phyloP scores from a whole-genome alignment of 176 grass and related monocot species.

The Echinochloa phyllopogon region DNA sequence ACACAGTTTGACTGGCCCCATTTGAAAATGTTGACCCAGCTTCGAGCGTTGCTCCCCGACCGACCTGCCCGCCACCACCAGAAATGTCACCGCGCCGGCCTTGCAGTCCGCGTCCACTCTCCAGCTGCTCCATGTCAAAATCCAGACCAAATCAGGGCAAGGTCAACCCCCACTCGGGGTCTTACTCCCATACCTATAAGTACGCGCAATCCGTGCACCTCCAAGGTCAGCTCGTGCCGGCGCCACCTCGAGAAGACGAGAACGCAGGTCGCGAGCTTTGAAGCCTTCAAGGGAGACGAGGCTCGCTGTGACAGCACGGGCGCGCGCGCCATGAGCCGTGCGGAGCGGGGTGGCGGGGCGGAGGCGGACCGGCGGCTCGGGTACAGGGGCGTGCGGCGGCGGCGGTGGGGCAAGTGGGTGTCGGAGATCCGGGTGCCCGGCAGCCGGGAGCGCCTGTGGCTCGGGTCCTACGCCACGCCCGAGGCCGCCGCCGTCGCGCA shows the following conservation, averaged over 20 bases:
- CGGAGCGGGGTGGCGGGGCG: background rate
- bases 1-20: background rate
- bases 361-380: slow-evolving; percentile 34
- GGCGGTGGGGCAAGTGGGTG: slow-evolving; percentile 79
- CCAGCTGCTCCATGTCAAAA: slow-evolving; percentile 36
- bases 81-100: background rate
- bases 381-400: slow-evolving; percentile 72
- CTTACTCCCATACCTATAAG: slow-evolving; percentile 37
- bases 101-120: background rate
- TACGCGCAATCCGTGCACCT: background rate
- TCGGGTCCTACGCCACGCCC: slow-evolving; percentile 82
- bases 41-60: background rate
- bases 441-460: slow-evolving; percentile 78
- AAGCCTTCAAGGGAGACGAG: background rate
- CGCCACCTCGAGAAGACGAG: slow-evolving; percentile 4
- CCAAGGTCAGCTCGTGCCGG: slow-evolving; percentile 8
- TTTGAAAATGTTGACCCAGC: slow-evolving; percentile 23
- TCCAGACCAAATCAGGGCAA: background rate
- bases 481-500: slow-evolving; percentile 86
- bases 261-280: background rate
- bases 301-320: background rate
- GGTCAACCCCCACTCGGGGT: slow-evolving; percentile 27
- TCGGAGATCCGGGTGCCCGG: slow-evolving; percentile 79
- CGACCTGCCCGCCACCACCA: background rate
- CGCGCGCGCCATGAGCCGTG: slow-evolving; percentile 20